A percentile compares a stretch with the other conserved stretches of the same genome.
These are phyloP conservation scores for Protomyces lactucae-debilis DNA, from an alignment of 1,139 yeast species.

Conservation along the genomic window DNA sequence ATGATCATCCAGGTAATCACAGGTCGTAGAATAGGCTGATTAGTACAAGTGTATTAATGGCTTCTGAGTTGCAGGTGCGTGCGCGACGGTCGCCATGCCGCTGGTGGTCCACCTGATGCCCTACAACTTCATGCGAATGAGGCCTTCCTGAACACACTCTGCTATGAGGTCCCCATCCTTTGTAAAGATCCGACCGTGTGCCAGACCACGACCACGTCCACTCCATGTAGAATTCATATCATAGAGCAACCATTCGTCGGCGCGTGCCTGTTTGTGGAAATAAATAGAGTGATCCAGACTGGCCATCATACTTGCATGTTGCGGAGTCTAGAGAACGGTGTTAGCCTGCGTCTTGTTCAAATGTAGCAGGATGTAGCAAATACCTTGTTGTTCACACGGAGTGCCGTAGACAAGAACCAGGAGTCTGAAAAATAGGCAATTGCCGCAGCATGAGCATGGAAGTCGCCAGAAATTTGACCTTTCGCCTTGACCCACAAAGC, in stretches of 20 bases:
- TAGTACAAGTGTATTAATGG: no score
- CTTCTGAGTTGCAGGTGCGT: no score
- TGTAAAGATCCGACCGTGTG: constrained; percentile 57
- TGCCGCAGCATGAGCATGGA: constrained; percentile 52
- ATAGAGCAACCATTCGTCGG: constrained; percentile 53
- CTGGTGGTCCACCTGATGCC: no score
- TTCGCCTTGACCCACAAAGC: constrained; percentile 46
- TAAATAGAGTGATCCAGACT: constrained; percentile 51
- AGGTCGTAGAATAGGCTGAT: no score
- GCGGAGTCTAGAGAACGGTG: constrained; percentile 36
- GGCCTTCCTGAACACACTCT: constrained; percentile 59
- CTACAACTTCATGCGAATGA: constrained; percentile 14
- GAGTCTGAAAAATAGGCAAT: constrained; percentile 62
- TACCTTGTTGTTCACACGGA: constrained; percentile 43
- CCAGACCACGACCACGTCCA: constrained; percentile 52
- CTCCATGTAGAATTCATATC: constrained; percentile 48
- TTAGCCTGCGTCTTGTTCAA: no score
- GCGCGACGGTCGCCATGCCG: no score
- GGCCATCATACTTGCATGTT: constrained; percentile 49
- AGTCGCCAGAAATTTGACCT: constrained; percentile 40
- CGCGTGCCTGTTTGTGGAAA: constrained; percentile 54
- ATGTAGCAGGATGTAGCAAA: not conserved
- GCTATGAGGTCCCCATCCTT: constrained; percentile 55
- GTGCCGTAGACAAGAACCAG: constrained; percentile 50
- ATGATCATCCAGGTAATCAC: no score